Base-by-base conservation (phyloP, 163 green algal genomes). In the Chlamydomonas reinhardtii region DNA sequence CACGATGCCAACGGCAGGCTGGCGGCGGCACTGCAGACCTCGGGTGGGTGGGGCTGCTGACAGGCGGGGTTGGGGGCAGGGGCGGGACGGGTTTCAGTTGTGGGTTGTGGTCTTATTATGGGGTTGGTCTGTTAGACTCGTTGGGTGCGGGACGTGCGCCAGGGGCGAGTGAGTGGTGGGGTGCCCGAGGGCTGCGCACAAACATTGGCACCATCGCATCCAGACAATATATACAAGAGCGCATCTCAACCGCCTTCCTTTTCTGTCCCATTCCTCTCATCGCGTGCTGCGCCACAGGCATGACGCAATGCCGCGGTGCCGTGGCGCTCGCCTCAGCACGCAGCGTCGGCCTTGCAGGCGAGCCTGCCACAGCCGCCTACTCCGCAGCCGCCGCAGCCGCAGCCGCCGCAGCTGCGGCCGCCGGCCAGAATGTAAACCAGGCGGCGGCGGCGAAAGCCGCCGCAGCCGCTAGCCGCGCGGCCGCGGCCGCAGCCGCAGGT, bases 1-100 rank as follows among this genome's bases (percentile, higher is more conserved):
- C 79, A 85, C 8, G 79, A 77, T 32, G 79, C 79, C 48, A 85
- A 85, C 27, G 79, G 68, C 2, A 68, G 79, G 0, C 79, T 78
- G 52, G 68, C 79, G 31, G 66, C 32, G 15, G 79, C 68, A 19
- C 22, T 72, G 24, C 34, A 72, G 37, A 19, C 29, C 0, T 39
- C 66, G 24, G 79, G 79, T 85, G 32, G 12, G 75, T 24, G 31
- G 2, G 69, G 34, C 32, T 37, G 6, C n/a, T n/a, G n/a, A n/a
- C n/a, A 12, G 69, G 20, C 35, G 69, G 34, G 22, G 8, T 0
- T 16, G 20, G 17, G 29, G 2, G 34, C 69, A 0, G 29, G 17
- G 69, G 25, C 56, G 68, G 32, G 68, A 15, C 19, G 32, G 68
- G 68, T 20, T 48, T 5, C 24, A 31, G 68, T 48, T 15, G 31